phyloP scores from a whole-genome alignment of 306 rosid species.

The Bauhinia variegata region DNA sequence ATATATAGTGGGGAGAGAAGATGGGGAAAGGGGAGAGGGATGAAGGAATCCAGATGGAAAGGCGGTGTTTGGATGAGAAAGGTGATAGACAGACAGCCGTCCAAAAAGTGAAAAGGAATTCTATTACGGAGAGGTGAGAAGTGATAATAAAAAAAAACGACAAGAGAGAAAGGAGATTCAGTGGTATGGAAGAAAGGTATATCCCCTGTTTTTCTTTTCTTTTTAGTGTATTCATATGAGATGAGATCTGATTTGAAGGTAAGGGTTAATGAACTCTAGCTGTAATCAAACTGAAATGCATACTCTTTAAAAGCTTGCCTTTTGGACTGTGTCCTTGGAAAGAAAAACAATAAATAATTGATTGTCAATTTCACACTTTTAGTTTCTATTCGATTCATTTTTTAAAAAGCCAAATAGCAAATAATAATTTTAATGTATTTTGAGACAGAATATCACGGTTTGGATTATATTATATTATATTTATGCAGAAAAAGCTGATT shows the following conservation, averaged over 20 bases:
- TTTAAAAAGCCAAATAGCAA: too few relatives aligned
- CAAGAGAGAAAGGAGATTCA: conserved; percentile 42
- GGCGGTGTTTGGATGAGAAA: conserved; percentile 36
- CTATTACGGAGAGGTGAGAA: conserved; percentile 27
- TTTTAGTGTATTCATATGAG: conserved; percentile 45
- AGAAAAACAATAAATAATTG: background rate
- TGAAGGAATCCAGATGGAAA: conserved; percentile 67
- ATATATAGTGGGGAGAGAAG: conserved; percentile 53
- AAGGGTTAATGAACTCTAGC: conserved; percentile 29
- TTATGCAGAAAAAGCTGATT: too few relatives aligned
- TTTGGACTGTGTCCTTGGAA: conserved; percentile 4
- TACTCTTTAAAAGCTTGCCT: background rate
- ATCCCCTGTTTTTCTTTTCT: conserved; percentile 34
- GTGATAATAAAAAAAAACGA: conserved; percentile 31
- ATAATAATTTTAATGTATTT: too few relatives aligned
- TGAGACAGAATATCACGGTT: too few relatives aligned
- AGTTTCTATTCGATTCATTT: too few relatives aligned
- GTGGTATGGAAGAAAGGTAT: conserved; percentile 67
- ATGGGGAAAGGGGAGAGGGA: conserved; percentile 33
- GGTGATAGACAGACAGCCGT: conserved; percentile 56
- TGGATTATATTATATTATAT: too few relatives aligned
- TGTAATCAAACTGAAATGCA: conserved; percentile 28
- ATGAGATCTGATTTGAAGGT: background rate
- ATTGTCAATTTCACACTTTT: too few relatives aligned
- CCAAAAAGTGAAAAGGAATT: conserved; percentile 64